Percentiles rank a stretch among this genome's conserved stretches.
Evolutionary conservation across 768 basidiomycete genomes (phyloP).

Genomic region (Termitomyces bulborhizus): DNA sequence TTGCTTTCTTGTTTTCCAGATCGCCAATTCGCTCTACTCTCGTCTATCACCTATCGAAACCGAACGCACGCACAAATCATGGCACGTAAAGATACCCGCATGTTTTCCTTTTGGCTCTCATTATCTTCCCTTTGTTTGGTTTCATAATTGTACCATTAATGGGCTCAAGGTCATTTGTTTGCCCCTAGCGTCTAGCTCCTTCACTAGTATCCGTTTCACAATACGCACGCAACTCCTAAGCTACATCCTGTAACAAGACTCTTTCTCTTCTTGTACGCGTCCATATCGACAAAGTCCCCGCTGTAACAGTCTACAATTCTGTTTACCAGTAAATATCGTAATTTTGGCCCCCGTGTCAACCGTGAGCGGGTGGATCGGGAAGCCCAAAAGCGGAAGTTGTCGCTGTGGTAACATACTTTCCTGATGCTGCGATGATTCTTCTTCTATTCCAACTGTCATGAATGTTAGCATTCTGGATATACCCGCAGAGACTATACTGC

Average conservation of each 20-base stretch:
- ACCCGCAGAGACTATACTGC: constrained; percentile 51
- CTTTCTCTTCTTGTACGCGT: neutral
- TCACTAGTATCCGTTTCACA: neutral
- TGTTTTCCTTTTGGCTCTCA: constrained; percentile 1
- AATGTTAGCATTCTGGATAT: constrained; percentile 27
- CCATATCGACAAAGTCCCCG: neutral
- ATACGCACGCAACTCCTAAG: constrained; percentile 4
- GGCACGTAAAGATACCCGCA: constrained; percentile 7
- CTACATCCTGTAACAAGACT: neutral
- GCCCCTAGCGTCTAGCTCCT: neutral
- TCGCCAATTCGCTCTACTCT: neutral
- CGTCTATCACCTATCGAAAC: constrained; percentile 3
- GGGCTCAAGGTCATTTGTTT: neutral
- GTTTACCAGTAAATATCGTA: neutral
- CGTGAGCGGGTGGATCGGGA: neutral
- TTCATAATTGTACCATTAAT: constrained; percentile 7
- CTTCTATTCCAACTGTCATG: constrained; percentile 10
- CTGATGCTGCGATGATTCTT: neutral
- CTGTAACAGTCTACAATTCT: neutral
- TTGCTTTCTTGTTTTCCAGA: constrained; percentile 12
- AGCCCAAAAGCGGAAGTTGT: neutral
- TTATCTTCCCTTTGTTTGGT: neutral
- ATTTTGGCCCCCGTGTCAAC: neutral
- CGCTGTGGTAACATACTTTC: neutral
- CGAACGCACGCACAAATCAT: constrained; percentile 1